phyloP scores from a whole-genome alignment of 495 filamentous ascomycete genomes.

The Aspergillus hancockii region DNA sequence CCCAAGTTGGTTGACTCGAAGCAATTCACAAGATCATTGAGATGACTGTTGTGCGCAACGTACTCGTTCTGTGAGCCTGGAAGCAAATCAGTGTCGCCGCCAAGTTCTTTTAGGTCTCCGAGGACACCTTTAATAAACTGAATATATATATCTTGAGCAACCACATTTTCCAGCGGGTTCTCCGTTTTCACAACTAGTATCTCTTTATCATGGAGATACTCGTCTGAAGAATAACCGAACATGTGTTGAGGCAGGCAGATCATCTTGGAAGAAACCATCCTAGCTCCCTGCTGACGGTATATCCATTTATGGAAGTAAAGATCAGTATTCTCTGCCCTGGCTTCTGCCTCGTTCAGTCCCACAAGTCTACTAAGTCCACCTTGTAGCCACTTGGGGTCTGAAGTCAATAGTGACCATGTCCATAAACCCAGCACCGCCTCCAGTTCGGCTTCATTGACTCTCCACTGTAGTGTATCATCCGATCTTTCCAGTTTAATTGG shows the following conservation, averaged over 20 bases:
- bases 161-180: constrained; percentile 30
- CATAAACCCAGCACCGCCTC: constrained; percentile 41
- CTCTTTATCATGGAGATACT: constrained; percentile 12
- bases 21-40: constrained; percentile 29
- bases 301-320: constrained; percentile 45
- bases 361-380: constrained; percentile 28
- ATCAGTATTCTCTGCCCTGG: constrained; percentile 24
- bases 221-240: constrained; percentile 26
- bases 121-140: constrained; percentile 29
- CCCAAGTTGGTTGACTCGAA: constrained; percentile 30
- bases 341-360: constrained; percentile 27
- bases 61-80: constrained; percentile 20
- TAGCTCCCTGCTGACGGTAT: constrained; percentile 30
- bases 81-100: constrained; percentile 22
- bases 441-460: constrained; percentile 25
- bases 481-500: constrained; percentile 23
- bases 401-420: constrained; percentile 35
- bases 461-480: constrained; percentile 32
- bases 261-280: constrained; percentile 24
- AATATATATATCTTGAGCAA: constrained; percentile 42
- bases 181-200: constrained; percentile 29
- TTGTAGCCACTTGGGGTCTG: constrained; percentile 16
- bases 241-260: constrained; percentile 21
- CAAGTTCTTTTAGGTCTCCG: constrained; percentile 14
- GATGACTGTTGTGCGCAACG: constrained; percentile 19